Conservation (phyloP, 257 asterid species). For the Capsicum chinense region DNA sequence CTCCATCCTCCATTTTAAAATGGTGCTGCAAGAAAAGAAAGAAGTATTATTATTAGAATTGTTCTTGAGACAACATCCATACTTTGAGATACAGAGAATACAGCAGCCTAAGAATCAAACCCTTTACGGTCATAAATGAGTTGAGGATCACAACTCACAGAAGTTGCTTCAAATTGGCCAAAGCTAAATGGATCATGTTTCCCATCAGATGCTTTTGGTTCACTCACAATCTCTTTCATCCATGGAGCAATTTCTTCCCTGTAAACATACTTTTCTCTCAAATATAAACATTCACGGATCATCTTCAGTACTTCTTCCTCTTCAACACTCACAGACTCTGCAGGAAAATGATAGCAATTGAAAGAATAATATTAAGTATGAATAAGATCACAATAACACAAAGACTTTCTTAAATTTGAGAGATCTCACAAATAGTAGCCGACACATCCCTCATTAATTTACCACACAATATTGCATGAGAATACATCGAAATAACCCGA, state of each 20-base stretch:
- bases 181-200: slow-evolving; percentile 61
- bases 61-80: slow-evolving; percentile 26
- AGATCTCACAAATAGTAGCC: not conserved
- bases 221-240: slow-evolving; percentile 47
- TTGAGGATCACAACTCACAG: slow-evolving; percentile 58
- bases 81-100: slow-evolving; percentile 21
- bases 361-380: slow-evolving; percentile 37
- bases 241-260: slow-evolving; percentile 81
- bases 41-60: slow-evolving; percentile 36
- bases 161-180: slow-evolving; percentile 72
- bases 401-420: not conserved
- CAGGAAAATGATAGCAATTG: slow-evolving; percentile 42
- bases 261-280: slow-evolving; percentile 82
- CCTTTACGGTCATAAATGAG: slow-evolving; percentile 21
- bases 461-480: slow-evolving; percentile 4
- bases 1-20: slow-evolving; percentile 91
- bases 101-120: slow-evolving; percentile 21
- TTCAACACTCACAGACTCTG: slow-evolving; percentile 70
- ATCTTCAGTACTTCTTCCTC: slow-evolving; percentile 81
- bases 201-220: slow-evolving; percentile 44
- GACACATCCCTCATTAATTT: slow-evolving; percentile 6
- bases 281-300: slow-evolving; percentile 78
- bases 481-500: slow-evolving; percentile 19
- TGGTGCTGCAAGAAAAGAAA: slow-evolving; percentile 59
- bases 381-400: slow-evolving; percentile 5